phyloP scores from a whole-genome alignment of 225 moss, liverwort and hornwort genomes.

The Takakia lepidozioides region DNA sequence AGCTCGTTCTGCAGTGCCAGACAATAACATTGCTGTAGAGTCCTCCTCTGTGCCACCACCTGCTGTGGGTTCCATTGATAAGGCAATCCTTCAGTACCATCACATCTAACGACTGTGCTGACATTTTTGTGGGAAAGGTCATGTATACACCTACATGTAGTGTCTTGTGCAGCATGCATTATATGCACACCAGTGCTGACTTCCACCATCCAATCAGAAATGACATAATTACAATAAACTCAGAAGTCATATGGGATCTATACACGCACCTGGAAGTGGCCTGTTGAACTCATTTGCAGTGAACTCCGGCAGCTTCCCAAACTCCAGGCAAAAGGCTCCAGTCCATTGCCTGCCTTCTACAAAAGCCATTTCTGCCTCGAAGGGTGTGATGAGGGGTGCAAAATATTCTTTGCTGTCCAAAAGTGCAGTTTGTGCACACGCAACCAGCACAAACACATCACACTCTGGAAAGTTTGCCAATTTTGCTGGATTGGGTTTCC shows the following conservation, averaged over 20 bases:
- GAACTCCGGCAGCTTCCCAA: conserved; percentile 26
- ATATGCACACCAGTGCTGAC: no score
- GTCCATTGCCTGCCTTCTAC: conserved; percentile 86
- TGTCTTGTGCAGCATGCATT: no score
- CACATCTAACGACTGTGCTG: no score
- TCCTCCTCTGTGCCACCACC: conserved; percentile 24
- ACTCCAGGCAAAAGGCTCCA: conserved; percentile 66
- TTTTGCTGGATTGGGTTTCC: conserved; percentile 95
- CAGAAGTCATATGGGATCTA: no score
- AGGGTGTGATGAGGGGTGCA: conserved; percentile 86
- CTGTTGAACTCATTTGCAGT: conserved; percentile 6
- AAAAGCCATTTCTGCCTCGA: conserved; percentile 89
- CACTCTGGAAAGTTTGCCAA: conserved; percentile 98
- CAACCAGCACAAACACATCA: conserved; percentile 90
- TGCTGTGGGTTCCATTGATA: conserved; percentile 6
- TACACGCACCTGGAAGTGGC: conserved; percentile 15
- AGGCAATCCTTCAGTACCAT: no score
- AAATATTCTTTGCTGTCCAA: conserved; percentile 87
- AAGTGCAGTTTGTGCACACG: conserved; percentile 85
- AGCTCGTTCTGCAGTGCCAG: conserved; percentile 44
- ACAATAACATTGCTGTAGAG: conserved; percentile 44
- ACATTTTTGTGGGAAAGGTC: no score
- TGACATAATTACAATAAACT: no score
- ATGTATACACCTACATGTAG: no score
- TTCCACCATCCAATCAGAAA: no score